Conservation (phyloP, 768 basidiomycete genomes). For the Pulveroboletus sp. region DNA sequence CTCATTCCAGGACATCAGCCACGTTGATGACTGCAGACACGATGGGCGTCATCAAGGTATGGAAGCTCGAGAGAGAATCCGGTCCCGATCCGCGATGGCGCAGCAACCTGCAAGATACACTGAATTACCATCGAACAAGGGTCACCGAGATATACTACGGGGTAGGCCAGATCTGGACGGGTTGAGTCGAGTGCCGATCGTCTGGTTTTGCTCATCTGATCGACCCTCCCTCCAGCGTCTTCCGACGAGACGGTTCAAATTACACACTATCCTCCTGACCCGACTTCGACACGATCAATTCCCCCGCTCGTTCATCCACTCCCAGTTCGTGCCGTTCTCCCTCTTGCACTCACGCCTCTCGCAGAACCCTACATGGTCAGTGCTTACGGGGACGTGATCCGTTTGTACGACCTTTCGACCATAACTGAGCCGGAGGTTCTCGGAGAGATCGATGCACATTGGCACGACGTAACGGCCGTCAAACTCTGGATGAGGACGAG, state of each 20-base stretch:
- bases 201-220: not conserved
- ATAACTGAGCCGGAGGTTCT: slow-evolving; percentile 65
- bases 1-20: slow-evolving; percentile 41
- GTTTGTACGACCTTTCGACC: slow-evolving; percentile 73
- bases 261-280: slow-evolving; percentile 39
- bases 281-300: slow-evolving; percentile 34
- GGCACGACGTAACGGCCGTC: slow-evolving; percentile 81
- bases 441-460: slow-evolving; percentile 79
- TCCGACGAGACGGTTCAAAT: slow-evolving; percentile 82
- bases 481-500: slow-evolving; percentile 63
- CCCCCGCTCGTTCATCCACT: slow-evolving; percentile 56
- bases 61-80: slow-evolving; percentile 54
- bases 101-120: slow-evolving; percentile 48
- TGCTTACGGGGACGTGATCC: slow-evolving; percentile 78
- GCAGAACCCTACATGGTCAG: slow-evolving; percentile 74
- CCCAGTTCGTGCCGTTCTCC: slow-evolving; percentile 71
- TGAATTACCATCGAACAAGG: slow-evolving; percentile 75
- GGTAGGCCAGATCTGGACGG: slow-evolving; percentile 83
- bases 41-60: slow-evolving; percentile 84
- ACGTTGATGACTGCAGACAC: slow-evolving; percentile 84
- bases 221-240: slow-evolving; percentile 54
- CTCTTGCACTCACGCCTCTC: slow-evolving; percentile 59
- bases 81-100: slow-evolving; percentile 46
- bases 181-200: slow-evolving; percentile 37
- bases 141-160: slow-evolving; percentile 70